Evolutionary conservation across 768 basidiomycete species (phyloP).

Genomic region (Sutorius australiensis): DNA sequence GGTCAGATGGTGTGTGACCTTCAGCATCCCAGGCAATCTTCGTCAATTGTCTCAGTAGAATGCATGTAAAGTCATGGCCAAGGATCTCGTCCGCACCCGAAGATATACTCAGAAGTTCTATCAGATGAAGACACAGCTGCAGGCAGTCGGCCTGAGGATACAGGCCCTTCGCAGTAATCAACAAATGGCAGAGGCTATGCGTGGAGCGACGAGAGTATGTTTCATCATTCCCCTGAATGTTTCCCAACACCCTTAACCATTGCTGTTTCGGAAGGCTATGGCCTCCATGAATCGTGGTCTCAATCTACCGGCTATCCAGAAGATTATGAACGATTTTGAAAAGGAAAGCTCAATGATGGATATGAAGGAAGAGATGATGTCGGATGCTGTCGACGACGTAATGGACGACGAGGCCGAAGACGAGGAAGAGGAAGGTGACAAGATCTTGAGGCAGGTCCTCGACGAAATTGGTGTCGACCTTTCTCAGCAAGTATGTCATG

Average conservation of each 20-base stretch:
- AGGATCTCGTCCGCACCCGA: conserved; percentile 94
- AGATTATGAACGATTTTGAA: conserved; percentile 98
- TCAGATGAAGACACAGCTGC: conserved; percentile 97
- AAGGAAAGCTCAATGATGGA: conserved; percentile 98
- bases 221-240: not conserved
- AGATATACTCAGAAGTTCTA: conserved; percentile 97
- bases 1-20: conserved; percentile 77
- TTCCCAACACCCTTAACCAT: conserved; percentile 1
- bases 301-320: conserved; percentile 91
- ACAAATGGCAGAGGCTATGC: conserved; percentile 99
- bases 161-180: conserved; percentile 96
- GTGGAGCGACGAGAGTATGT: conserved; percentile 90
- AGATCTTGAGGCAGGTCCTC: conserved; percentile 91
- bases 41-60: conserved; percentile 52
- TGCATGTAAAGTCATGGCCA: conserved; percentile 99
- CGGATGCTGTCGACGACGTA: conserved; percentile 94
- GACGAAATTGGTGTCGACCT: conserved; percentile 95
- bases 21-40: conserved; percentile 2
- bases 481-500: conserved; percentile 66
- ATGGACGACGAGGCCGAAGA: conserved; percentile 92
- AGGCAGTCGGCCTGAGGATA: conserved; percentile 92
- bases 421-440: conserved; percentile 94
- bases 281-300: conserved; percentile 94
- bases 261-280: conserved; percentile 70
- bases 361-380: conserved; percentile 99